Base-by-base conservation (phyloP, 2,329 filamentous ascomycete species). In the Sclerotinia sclerotiorum region DNA sequence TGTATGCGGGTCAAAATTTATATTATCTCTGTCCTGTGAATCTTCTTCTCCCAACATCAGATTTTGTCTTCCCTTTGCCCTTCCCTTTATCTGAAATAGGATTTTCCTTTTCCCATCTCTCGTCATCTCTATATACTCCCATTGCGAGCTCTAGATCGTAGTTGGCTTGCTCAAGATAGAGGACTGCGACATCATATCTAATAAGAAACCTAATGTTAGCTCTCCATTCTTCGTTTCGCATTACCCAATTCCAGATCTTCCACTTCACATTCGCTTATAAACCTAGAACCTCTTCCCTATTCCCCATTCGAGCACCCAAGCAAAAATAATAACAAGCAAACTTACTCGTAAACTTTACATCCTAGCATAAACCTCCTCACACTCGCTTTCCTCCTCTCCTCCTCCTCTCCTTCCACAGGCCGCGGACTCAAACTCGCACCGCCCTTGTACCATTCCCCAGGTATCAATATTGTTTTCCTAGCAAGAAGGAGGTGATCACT, bases 341-440 rank as follows among this genome's bases (percentile, higher is more conserved):
- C 84, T 80, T 88, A 94, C 82, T 94, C 90, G 32, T 86, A 81
- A 39, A 92, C 89, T 77, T 94, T 94, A 79, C 89, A 92, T 1
- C 84, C 83, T 2, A 92, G 87, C 91, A 94, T 94, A 82, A 90
- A 94, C 70, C 90, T 85, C 54, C 92, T 83, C 46, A 94, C 84
- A 76, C 88, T 89, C 24, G 81, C 83, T 79, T 92, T 94, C 71
- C 88, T 84, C 62, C 85, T 81, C 79, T 91, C 89, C 74, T 93
- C 91, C 57, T 90, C 89, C 76, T 92, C 90, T 60, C 89, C 87
- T 66, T 91, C 90, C n/a, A 91, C 74, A 0, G 91, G 91, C 39
- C 84, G 81, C 1, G 91, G 90, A 57, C 88, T 91, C 32, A 93
- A 80, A 73, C 87, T 90, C 7, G 89, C 81, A 4, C 87, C 88